These are phyloP conservation scores for Cyberlindnera lachancei DNA, from an alignment of 805 yeast genomes.

Conservation along the genomic window DNA sequence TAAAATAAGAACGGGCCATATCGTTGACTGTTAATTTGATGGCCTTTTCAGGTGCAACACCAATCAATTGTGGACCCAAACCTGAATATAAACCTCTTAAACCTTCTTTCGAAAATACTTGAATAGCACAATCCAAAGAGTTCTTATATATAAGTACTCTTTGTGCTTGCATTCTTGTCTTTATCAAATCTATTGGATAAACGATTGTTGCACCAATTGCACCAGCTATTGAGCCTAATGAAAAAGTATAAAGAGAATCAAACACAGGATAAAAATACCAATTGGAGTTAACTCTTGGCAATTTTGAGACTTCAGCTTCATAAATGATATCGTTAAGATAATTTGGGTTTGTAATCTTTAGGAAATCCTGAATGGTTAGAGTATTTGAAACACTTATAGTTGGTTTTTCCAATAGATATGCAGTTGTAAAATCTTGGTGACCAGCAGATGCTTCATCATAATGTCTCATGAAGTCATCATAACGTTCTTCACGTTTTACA, in stretches of 20 bases:
- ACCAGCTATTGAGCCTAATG: slow-evolving; percentile 92
- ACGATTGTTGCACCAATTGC: slow-evolving; percentile 98
- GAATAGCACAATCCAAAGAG: slow-evolving; percentile 78
- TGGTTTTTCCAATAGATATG: slow-evolving; percentile 9
- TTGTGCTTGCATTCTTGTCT: slow-evolving; percentile 97
- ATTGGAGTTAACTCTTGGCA: slow-evolving; percentile 21
- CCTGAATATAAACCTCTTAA: slow-evolving; percentile 85
- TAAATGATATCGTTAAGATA: slow-evolving; percentile 22
- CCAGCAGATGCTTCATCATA: slow-evolving; percentile 12
- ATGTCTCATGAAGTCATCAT: slow-evolving; percentile 10
- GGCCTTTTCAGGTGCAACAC: slow-evolving; percentile 98
- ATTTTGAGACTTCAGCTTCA: slow-evolving; percentile 10
- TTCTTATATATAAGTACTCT: slow-evolving; percentile 66
- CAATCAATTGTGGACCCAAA: slow-evolving; percentile 86
- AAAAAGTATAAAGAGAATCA: slow-evolving; percentile 80
- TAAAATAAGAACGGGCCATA: slow-evolving; percentile 65
- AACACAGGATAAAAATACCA: slow-evolving; percentile 55
- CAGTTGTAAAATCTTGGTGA: slow-evolving; percentile 8
- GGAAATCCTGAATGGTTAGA: slow-evolving; percentile 29
- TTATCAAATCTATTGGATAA: slow-evolving; percentile 92
- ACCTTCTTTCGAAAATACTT: slow-evolving; percentile 74
- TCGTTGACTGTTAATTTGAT: slow-evolving; percentile 94
- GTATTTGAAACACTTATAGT: slow-evolving; percentile 6
- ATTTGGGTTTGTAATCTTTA: slow-evolving; percentile 34
- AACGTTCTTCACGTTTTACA: slow-evolving; percentile 7